Conservation (phyloP, 495 filamentous ascomycete species). For the Penicillium antarcticum region DNA sequence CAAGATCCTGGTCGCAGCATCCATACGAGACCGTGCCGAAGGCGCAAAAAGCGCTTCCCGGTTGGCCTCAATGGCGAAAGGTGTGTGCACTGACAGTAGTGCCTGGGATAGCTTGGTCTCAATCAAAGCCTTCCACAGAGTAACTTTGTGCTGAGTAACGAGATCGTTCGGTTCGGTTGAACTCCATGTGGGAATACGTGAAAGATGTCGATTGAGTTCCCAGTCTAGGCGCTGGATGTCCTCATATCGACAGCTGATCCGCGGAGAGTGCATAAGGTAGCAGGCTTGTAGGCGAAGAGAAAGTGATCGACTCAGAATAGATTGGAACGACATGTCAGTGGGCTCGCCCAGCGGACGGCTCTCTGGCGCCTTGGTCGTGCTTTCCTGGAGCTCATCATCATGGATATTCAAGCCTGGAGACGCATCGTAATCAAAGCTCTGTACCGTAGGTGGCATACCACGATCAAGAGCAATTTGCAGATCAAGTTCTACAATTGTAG, state of each 20-base stretch:
- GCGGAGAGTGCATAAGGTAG: conserved; percentile 40
- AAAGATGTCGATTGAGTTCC: conserved; percentile 36
- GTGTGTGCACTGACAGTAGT: conserved; percentile 40
- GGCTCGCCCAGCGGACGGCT: conserved; percentile 27
- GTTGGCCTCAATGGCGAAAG: conserved; percentile 40
- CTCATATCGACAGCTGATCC: conserved; percentile 42
- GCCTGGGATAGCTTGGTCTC: conserved; percentile 37
- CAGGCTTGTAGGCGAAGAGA: conserved; percentile 37
- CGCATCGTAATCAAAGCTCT: conserved; percentile 55
- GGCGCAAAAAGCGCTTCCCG: conserved; percentile 36
- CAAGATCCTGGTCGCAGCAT: conserved; percentile 39
- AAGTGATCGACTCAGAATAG: conserved; percentile 29
- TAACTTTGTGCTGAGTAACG: conserved; percentile 28
- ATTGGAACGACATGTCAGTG: conserved; percentile 41
- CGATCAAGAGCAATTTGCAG: conserved; percentile 58
- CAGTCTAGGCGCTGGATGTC: conserved; percentile 42
- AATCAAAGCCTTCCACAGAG: conserved; percentile 30
- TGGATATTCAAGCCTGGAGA: conserved; percentile 51
- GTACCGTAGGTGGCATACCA: conserved; percentile 55
- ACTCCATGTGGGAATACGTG: conserved; percentile 34
- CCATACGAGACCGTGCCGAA: conserved; percentile 36
- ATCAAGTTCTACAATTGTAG: conserved; percentile 60
- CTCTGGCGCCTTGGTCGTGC: conserved; percentile 28
- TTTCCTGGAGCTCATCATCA: conserved; percentile 40
- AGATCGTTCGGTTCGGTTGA: conserved; percentile 19